Conservation (phyloP, 441 rosid species). For the Bruguiera hainesii region DNA sequence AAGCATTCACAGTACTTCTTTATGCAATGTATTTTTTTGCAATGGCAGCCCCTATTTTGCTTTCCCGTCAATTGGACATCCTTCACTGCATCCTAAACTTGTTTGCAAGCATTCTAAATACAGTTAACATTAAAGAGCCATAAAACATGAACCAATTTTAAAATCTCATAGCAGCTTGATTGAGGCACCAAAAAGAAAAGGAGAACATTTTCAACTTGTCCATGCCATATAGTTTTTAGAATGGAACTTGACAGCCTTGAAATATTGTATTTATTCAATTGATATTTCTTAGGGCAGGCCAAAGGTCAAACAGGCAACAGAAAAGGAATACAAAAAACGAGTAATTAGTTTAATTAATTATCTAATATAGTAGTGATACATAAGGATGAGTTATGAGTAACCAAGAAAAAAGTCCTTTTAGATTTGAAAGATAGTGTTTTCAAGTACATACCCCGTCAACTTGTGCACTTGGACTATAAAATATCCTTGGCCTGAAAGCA, state of each 20-base stretch:
- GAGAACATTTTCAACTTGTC: too few species aligned
- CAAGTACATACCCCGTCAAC: slow-evolving; percentile 34
- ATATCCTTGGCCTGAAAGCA: slow-evolving; percentile 50
- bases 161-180: neutral
- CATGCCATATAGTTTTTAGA: too few species aligned
- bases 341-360: too few species aligned
- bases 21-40: slow-evolving; percentile 57
- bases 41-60: slow-evolving; percentile 56
- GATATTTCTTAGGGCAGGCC: too few species aligned
- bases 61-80: slow-evolving; percentile 29
- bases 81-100: slow-evolving; percentile 33
- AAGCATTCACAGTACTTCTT: slow-evolving; percentile 77
- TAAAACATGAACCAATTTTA: neutral
- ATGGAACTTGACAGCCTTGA: too few species aligned
- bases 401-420: neutral
- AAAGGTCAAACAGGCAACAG: too few species aligned
- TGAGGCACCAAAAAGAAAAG: neutral
- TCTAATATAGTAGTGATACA: neutral
- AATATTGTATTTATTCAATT: too few species aligned
- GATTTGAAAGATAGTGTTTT: slow-evolving; percentile 2
- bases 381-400: neutral
- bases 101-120: slow-evolving; percentile 13
- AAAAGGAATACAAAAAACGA: too few species aligned
- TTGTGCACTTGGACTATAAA: slow-evolving; percentile 24
- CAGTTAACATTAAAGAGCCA: neutral